Evolutionary conservation across 2,329 filamentous ascomycete species (phyloP), one percentile per base, ranked within the genome.

Genomic region (Trichoderma afroharzianum): DNA sequence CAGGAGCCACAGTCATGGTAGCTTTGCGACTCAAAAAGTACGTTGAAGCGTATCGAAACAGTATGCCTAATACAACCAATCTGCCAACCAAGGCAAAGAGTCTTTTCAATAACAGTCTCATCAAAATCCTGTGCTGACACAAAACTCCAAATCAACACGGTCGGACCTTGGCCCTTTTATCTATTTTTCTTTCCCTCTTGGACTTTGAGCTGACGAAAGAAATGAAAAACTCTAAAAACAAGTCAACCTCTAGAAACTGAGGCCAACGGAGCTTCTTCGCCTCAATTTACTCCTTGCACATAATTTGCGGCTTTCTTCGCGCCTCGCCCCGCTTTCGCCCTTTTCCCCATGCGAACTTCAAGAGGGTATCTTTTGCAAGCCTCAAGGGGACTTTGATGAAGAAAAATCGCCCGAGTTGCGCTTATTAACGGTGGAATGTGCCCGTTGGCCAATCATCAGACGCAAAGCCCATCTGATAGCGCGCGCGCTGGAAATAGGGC

Each of bases 1-100:
- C 82, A 14, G 84, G 82, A 8, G 79, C 84, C 63, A 84, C 76
- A 21, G 81, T 73, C 84, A 85, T 85, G n/a, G 39, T 33, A 26
- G 57, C 39, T 26, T 71, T 79, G 71, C 68, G 55, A 30, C 39
- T 28, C 9, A 30, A 3, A 36, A 69, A 53, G 33, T 50, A 72
- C 4, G 63, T 58, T 18, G 68, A 70, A 74, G 66, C 55, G 63
- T 71, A 70, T 39, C 24, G 70, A 58, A 71, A 63, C 63, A 71
- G 57, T 12, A 50, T 68, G 70, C 50, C 32, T n/a, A 68, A 15
- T 4, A 71, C 11, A 9, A 63, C 18, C 14, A 68, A 21, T 32
- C 70, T 67, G 63, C 57, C 50, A 58, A 68, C 63, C 47, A 61
- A 47, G 63, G 32, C 32, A 63, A 63, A 36, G 32, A 71, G 33